These are phyloP conservation scores for Boletus rubroflammeus DNA, from an alignment of 768 basidiomycete species.

Conservation along the genomic window DNA sequence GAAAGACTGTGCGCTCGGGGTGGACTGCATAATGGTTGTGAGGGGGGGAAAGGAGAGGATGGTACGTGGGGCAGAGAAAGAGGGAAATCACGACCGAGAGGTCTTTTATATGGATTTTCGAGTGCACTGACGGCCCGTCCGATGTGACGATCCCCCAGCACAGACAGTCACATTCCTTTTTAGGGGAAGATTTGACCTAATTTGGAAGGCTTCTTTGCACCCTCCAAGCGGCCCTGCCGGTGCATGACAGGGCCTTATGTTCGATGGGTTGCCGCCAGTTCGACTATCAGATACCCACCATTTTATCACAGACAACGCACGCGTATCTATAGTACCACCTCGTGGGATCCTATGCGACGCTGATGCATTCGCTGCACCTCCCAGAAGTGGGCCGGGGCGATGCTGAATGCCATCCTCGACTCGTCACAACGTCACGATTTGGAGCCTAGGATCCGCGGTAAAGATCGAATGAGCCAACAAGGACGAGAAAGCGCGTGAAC, in stretches of 20 bases:
- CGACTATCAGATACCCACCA: conserved; percentile 24
- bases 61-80: conserved; percentile 41
- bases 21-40: conserved; percentile 25
- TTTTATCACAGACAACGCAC: conserved; percentile 4
- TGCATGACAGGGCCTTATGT: conserved; percentile 26
- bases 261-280: conserved; percentile 17
- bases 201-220: conserved; percentile 31
- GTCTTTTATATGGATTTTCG: conserved; percentile 35
- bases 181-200: conserved; percentile 29
- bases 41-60: conserved; percentile 29
- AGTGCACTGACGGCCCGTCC: conserved; percentile 18
- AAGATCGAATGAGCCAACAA: conserved; percentile 2
- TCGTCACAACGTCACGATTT: conserved; percentile 24
- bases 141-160: conserved; percentile 32
- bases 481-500: not conserved
- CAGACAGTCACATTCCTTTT: conserved; percentile 32
- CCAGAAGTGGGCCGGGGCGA: not conserved
- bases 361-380: not conserved
- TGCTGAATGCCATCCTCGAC: conserved; percentile 15
- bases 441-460: conserved; percentile 26
- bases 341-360: not conserved
- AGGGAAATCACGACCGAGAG: conserved; percentile 24
- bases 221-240: conserved; percentile 19
- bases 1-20: conserved; percentile 25
- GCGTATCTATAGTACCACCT: not conserved